Conservation (phyloP, 1,139 yeast genomes). For the Geotrichum aggregatum region DNA sequence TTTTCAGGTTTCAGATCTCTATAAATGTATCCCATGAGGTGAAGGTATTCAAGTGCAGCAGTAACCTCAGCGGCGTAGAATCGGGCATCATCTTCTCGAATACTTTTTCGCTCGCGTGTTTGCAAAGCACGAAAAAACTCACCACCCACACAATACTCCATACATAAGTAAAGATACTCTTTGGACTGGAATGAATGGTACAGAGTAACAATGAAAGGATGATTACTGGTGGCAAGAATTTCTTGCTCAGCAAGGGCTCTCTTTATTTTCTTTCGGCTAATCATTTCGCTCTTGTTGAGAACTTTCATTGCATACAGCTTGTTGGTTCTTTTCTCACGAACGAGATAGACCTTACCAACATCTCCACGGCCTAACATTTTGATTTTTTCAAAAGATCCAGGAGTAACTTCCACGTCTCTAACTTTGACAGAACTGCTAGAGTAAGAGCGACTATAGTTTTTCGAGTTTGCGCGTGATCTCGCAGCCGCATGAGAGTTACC, state of each 20-base stretch:
- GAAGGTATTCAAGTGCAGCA: constrained; percentile 93
- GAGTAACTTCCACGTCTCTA: constrained; percentile 75
- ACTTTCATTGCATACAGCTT: constrained; percentile 91
- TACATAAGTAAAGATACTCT: constrained; percentile 86
- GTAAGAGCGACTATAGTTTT: constrained; percentile 49
- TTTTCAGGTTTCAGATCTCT: constrained; percentile 95
- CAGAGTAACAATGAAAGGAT: constrained; percentile 93
- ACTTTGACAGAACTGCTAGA: constrained; percentile 65
- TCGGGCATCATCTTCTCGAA: constrained; percentile 81
- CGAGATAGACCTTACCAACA: constrained; percentile 93
- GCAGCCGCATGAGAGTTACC: constrained; percentile 19
- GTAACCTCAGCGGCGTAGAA: constrained; percentile 97
- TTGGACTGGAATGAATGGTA: constrained; percentile 96
- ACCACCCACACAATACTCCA: constrained; percentile 99
- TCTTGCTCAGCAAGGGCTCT: constrained; percentile 96
- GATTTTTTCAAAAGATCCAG: constrained; percentile 82
- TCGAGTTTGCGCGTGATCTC: constrained; percentile 38
- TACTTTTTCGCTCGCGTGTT: constrained; percentile 80
- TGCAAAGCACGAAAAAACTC: constrained; percentile 96
- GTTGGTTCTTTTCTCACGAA: constrained; percentile 70
- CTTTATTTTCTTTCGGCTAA: constrained; percentile 87
- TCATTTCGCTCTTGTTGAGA: constrained; percentile 85
- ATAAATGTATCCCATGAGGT: constrained; percentile 92
- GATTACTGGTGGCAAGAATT: constrained; percentile 89
- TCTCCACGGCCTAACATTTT: constrained; percentile 92